Evolutionary conservation across 371 early-diverging fungal species (phyloP).

Genomic region (Encephalitozoon cuniculi): DNA sequence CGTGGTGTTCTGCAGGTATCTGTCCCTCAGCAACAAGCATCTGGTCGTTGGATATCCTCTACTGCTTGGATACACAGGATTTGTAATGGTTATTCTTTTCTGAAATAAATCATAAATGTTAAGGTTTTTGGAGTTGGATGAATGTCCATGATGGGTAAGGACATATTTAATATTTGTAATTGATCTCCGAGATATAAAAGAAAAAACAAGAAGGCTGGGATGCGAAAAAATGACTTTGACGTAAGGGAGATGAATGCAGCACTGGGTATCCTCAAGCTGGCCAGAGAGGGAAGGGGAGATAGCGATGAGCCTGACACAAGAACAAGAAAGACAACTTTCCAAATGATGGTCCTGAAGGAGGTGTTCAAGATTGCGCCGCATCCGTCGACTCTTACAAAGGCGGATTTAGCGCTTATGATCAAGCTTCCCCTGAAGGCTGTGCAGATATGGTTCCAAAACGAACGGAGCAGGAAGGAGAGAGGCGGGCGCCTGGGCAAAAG

Average conservation of each 20-base stretch:
- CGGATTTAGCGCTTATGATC: conserved; percentile 43
- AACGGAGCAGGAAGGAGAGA: conserved; percentile 17
- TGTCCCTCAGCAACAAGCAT: conserved; percentile 38
- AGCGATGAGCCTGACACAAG: background rate
- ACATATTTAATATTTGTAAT: background rate
- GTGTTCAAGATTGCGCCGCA: conserved; percentile 44
- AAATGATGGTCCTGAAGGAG: conserved; percentile 37
- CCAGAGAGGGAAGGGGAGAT: background rate
- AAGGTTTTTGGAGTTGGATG: background rate
- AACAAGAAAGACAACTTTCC: conserved; percentile 44
- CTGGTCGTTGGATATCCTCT: conserved; percentile 58
- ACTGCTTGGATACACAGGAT: conserved; percentile 55
- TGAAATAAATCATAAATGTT: conserved; percentile 23
- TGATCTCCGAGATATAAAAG: background rate
- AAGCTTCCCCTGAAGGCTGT: conserved; percentile 36
- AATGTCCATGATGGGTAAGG: background rate
- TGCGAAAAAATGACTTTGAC: conserved; percentile 1
- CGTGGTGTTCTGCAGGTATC: conserved; percentile 39
- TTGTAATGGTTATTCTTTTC: conserved; percentile 53
- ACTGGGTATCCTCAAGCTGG: conserved; percentile 46
- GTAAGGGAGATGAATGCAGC: conserved; percentile 34
- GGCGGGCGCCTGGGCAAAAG: background rate
- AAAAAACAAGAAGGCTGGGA: conserved; percentile 6
- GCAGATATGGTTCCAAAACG: conserved; percentile 58
- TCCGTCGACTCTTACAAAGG: conserved; percentile 43